Evolutionary conservation across 305 asterid species (phyloP), one percentile per base, ranked within the genome.

Genomic region (Fraxinus angustifolia): DNA sequence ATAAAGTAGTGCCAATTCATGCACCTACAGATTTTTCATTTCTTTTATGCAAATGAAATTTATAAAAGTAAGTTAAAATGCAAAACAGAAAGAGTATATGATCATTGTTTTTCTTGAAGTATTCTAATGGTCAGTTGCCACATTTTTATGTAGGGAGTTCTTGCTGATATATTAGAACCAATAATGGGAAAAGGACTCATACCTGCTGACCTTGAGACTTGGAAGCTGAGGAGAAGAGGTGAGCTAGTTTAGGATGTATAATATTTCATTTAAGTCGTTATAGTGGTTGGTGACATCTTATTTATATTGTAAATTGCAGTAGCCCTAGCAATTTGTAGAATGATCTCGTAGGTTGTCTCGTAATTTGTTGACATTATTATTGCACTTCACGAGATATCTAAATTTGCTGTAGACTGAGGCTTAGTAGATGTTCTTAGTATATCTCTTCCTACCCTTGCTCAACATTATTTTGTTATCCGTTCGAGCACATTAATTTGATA

Each of bases 151-250:
- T 65, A 93, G 99, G 99, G 99, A 65, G 97, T 95, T 83, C 97
- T 95, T 85, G 98, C 99, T 82, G 98, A 95, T 86, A 93, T 95
- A 86, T 87, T 95, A 91, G 98, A 95, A 86, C 99, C 99, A 76
- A 95, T 95, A 80, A 95, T 93, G 98, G 99, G 99, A 56, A 95
- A 95, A 88, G 99, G 98, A 72, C 92, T 95, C 83, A 95, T 95
- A 87, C 99, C 98, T 73, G 99, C 99, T 53, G 99, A 95, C 80
- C 92, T 93, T 33, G 94, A 92, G 82, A 95, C 99, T 73, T 95
- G 99, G 99, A 95, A 93, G 89, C 94, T 86, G 86, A 93, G 99
- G 81, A 89, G 99, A 92, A 91, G 98, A 91, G 98, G 98, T 91
- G 80, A 81, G 85, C 53, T 42, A 8, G 77, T 71, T 72, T 71